Base-by-base conservation (phyloP, 768 basidiomycete species). In the Trametes gibbosa region DNA sequence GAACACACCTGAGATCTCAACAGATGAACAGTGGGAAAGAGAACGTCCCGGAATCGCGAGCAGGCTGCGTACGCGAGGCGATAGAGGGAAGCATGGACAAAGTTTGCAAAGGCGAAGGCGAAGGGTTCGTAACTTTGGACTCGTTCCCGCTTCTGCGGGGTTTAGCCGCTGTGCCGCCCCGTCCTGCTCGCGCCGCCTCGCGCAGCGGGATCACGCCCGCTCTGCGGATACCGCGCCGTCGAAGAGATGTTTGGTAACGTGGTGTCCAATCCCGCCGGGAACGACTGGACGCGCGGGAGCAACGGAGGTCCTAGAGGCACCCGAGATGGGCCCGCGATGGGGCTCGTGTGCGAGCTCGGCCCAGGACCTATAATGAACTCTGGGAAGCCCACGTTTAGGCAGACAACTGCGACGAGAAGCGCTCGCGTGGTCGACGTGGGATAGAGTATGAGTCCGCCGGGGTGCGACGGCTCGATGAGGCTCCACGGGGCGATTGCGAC, bases 401-500 rank as follows among this genome's bases (percentile, higher is more conserved):
- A 67, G 51, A 68, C 63, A 32, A 66, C 63, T 35, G 66, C 69
- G 45, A 68, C 69, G 60, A 70, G 66, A 37, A 70, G 64, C 52
- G 64, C 62, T 42, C 59, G 61, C 19, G 66, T 66, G 37, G 65
- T 65, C 6, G 58, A 41, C 23, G 66, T 66, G 42, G 67, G 67
- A 51, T 64, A 66, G 39, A 67, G 42, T 45, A 68, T 37, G 65
- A 86, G 76, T 48, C 82, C 82, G 58, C 79, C 76, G 37, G 80
- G 80, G 50, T 71, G 70, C 45, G 79, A 72, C 37, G 73, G 72
- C 57, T 79, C 76, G n/a, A 63, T 61, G 37, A 72, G 73, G 62
- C 76, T 77, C 82, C 83, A 86, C 64, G 73, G 73, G 42, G 79
- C 80, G 65, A 82, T 71, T 32, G 78, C 83, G 63, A 81, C 77